Base-by-base conservation (phyloP, 2,329 filamentous ascomycete species). In the Lasiodiplodia sp. region DNA sequence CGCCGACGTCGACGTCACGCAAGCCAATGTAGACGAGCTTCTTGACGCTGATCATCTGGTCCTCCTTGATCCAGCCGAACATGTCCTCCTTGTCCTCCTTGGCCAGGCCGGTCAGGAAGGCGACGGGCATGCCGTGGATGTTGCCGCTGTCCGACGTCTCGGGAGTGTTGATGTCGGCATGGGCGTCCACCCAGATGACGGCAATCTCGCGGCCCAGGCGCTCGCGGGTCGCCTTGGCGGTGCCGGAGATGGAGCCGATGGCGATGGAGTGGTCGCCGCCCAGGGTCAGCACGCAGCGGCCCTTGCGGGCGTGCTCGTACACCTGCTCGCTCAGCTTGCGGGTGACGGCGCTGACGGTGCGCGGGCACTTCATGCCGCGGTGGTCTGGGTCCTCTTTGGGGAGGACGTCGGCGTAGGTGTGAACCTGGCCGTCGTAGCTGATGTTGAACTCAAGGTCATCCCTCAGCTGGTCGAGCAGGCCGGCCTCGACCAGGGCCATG, bases 11-110 rank as follows among this genome's bases (percentile, higher is more conserved):
- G 37, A 98, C 94, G 78, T 98, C 96, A 52, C 96, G 87, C 75
- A 99, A 85, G 38, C 94, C 96, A 78, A 99, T 99, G 82, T 99
- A 99, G 40, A 99, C 96, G 69, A 99, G 85, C 85, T 98, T 98
- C 80, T 88, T 90, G 68, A 90, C 81, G 80, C 87, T 95, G 70
- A 91, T 80, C 73, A 84, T 81, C 81, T 93, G 88, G 70, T 93
- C 90, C 18, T 92, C 87, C 76, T 89, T 83, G 72, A 99, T 80
- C 96, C 96, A 99, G 69, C 94, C 94, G 82, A 99, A 98, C 69
- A 92, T 88, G 75, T 96, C 91, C 70, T 91, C 87, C 68, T 88
- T 85, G 58, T 92, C 87, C 75, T 94, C 92, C 73, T 84, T 89
- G 56, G 94, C 92, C 68, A 99, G 84, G 0, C 96, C 93, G 0